These are phyloP conservation scores for Arthrinium puccinioides DNA, from an alignment of 2,329 filamentous ascomycete genomes.

Conservation along the genomic window DNA sequence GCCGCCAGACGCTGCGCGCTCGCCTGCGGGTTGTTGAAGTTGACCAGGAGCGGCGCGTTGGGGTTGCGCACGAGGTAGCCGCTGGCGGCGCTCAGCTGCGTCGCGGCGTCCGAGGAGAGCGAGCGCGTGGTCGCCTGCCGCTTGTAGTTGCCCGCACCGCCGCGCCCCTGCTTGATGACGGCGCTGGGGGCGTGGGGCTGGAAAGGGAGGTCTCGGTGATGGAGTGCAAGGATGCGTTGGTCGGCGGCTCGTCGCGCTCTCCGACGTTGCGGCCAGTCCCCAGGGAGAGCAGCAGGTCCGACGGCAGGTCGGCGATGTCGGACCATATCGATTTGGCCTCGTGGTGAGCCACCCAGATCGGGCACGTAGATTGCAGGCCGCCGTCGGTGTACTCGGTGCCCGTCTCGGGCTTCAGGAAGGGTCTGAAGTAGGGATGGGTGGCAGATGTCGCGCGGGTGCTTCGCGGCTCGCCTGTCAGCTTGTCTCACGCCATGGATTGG, in stretches of 20 bases:
- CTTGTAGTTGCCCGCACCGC: constrained; percentile 22
- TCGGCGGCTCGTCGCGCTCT: constrained; percentile 11
- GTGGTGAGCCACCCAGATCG: constrained; percentile 17
- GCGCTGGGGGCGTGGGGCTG: constrained; percentile 8
- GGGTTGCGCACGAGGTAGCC: constrained; percentile 22
- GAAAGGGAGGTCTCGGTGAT: constrained; percentile 7
- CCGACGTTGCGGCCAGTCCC: constrained; percentile 21
- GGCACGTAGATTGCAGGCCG: constrained; percentile 14
- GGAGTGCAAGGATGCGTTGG: constrained; percentile 12
- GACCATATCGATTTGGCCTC: constrained; percentile 20
- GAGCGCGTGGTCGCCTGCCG: constrained; percentile 9
- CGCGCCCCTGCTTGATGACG: constrained; percentile 20
- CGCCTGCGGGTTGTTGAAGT: constrained; percentile 19
- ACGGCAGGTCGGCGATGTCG: constrained; percentile 13
- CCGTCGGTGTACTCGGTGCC: constrained; percentile 2
- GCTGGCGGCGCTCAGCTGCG: constrained; percentile 8
- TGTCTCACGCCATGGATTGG: background rate
- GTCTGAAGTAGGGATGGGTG: constrained; percentile 21
- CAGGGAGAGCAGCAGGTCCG: constrained; percentile 21
- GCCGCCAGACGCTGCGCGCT: constrained; percentile 14
- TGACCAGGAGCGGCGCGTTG: constrained; percentile 19
- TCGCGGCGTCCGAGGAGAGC: background rate
- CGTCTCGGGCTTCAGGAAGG: constrained; percentile 15
- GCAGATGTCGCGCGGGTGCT: constrained; percentile 23
- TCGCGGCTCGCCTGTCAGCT: no score